Conservation (phyloP, 306 rosid species). For the Castanopsis chinensis region DNA sequence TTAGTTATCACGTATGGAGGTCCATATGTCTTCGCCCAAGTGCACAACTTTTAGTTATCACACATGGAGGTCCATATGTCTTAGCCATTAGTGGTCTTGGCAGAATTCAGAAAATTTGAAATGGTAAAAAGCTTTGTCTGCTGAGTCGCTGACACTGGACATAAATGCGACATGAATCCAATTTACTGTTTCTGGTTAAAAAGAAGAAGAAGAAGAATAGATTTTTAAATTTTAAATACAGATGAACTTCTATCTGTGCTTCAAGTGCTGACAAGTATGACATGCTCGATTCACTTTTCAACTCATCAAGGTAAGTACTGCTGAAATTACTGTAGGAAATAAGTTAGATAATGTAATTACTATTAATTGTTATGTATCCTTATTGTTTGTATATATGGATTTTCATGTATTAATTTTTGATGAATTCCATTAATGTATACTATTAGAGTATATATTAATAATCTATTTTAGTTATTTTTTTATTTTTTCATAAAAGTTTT, state of each 20-base stretch:
- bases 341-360: neutral
- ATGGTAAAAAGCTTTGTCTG: neutral
- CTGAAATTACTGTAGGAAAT: neutral
- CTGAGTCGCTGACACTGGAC: neutral
- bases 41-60: neutral
- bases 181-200: neutral
- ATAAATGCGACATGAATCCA: neutral
- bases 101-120: neutral
- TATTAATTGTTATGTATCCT: neutral
- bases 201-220: neutral
- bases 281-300: constrained; percentile 64
- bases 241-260: neutral
- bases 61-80: too few relatives aligned
- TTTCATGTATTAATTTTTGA: too few relatives aligned
- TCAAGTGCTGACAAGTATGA: constrained; percentile 24
- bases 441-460: too few relatives aligned
- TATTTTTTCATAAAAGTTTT: too few relatives aligned
- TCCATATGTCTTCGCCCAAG: too few relatives aligned
- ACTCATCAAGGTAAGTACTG: constrained; percentile 76
- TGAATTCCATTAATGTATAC: too few relatives aligned
- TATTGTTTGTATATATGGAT: neutral
- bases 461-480: too few relatives aligned
- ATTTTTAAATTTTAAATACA: neutral
- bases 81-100: too few relatives aligned
- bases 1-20: too few relatives aligned